Evolutionary conservation across 2,329 filamentous ascomycete species (phyloP).

Genomic region (Pestalotiopsis sp.): DNA sequence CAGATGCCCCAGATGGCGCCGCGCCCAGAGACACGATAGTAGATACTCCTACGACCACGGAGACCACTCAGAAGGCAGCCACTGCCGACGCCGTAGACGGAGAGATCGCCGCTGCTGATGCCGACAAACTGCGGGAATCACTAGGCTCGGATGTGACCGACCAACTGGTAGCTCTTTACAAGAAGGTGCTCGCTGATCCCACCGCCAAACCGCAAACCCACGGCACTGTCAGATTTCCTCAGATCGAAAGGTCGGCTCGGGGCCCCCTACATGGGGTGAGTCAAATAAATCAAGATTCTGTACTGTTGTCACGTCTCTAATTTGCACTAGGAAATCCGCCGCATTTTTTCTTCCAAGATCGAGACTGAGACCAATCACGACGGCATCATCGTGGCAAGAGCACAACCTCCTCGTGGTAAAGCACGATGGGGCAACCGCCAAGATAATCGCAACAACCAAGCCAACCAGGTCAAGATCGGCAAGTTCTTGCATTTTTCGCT

Average conservation of each 20-base stretch:
- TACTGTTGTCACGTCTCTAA: conserved; percentile 18
- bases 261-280: conserved; percentile 48
- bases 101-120: conserved; percentile 6
- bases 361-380: conserved; percentile 69
- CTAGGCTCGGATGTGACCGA: conserved; percentile 25
- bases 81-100: not conserved
- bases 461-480: conserved; percentile 47
- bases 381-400: conserved; percentile 65
- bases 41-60: not conserved
- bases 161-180: conserved; percentile 25
- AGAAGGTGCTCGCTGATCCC: conserved; percentile 23
- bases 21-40: not conserved
- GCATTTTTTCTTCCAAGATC: conserved; percentile 76
- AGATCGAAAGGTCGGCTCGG: conserved; percentile 30
- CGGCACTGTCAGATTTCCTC: conserved; percentile 26
- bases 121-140: conserved; percentile 17
- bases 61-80: not conserved
- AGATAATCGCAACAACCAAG: conserved; percentile 21
- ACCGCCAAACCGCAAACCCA: conserved; percentile 20
- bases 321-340: conserved; percentile 60
- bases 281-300: conserved; percentile 7
- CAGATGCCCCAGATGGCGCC: not conserved
- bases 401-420: conserved; percentile 21
- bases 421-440: conserved; percentile 30
- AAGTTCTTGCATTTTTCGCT: conserved; percentile 89